These are phyloP conservation scores for Suillus spraguei DNA, from an alignment of 768 basidiomycete species.

Conservation along the genomic window DNA sequence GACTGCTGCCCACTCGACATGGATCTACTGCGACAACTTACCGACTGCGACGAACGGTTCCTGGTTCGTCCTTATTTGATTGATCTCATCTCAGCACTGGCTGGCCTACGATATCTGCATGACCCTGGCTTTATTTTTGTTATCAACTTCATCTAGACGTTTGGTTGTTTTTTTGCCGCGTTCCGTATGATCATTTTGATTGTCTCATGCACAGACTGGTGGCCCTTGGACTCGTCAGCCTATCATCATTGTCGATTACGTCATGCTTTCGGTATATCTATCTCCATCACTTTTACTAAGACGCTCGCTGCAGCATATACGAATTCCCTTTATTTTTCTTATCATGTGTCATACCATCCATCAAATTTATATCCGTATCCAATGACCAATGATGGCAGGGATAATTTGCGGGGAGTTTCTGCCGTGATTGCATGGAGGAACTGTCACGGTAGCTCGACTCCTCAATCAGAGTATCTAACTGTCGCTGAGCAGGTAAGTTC, in stretches of 20 bases:
- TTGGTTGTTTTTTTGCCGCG: constrained; percentile 26
- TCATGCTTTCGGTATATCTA: constrained; percentile 16
- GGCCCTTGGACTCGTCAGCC: constrained; percentile 19
- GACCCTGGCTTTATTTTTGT: constrained; percentile 17
- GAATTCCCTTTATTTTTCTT: constrained; percentile 23
- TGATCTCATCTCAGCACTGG: constrained; percentile 22
- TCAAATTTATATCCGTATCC: constrained; percentile 19
- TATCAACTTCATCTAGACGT: constrained; percentile 16
- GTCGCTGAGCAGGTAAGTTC: background rate
- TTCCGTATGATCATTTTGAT: constrained; percentile 5
- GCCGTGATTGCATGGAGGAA: background rate
- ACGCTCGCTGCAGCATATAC: constrained; percentile 24
- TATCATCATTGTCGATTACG: background rate
- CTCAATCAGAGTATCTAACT: background rate
- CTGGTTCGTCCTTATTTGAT: constrained; percentile 17
- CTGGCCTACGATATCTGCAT: constrained; percentile 14
- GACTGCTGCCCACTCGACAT: constrained; percentile 14
- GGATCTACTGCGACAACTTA: constrained; percentile 20
- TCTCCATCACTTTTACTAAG: constrained; percentile 13
- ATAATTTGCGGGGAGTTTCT: background rate
- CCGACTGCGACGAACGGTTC: constrained; percentile 18
- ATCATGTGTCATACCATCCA: constrained; percentile 28
- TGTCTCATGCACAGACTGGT: constrained; percentile 4
- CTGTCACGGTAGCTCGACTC: background rate
- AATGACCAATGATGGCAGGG: constrained; percentile 18